These are phyloP conservation scores for Eucalyptus marginata DNA, from an alignment of 345 rosid species.

Conservation along the genomic window DNA sequence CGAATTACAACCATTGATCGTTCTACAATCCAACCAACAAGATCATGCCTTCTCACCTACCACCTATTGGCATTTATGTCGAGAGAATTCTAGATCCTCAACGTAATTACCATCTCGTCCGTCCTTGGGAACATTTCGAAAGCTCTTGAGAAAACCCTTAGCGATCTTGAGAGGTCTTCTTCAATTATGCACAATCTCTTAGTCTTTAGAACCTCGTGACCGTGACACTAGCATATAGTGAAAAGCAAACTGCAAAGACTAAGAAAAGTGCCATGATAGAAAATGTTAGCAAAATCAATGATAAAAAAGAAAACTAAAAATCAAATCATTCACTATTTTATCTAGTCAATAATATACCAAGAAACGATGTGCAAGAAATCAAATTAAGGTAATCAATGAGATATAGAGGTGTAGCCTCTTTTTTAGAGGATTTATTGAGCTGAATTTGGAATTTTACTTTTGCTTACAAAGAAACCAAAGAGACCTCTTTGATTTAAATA, in stretches of 20 bases:
- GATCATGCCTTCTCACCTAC: neutral
- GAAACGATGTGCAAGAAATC: neutral
- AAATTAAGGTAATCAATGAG: neutral
- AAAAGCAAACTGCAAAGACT: neutral
- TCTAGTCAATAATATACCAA: neutral
- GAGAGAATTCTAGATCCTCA: neutral
- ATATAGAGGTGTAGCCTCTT: neutral
- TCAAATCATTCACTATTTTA: neutral
- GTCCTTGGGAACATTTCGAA: neutral
- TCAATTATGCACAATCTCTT: neutral
- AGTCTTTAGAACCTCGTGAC: neutral
- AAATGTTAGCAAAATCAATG: neutral
- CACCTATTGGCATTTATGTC: neutral
- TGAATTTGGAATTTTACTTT: neutral
- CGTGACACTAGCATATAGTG: neutral
- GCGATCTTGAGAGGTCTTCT: neutral
- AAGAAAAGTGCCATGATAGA: neutral
- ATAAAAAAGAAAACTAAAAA: neutral
- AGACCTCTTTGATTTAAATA: neutral
- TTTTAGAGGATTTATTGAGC: neutral
- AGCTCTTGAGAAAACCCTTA: fast-evolving
- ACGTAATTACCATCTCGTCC: fast-evolving
- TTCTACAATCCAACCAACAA: neutral
- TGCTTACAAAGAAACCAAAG: neutral
- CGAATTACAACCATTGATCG: no score